Evolutionary conservation across 257 asterid species (phyloP).

Genomic region (Euphrasia confusa): DNA sequence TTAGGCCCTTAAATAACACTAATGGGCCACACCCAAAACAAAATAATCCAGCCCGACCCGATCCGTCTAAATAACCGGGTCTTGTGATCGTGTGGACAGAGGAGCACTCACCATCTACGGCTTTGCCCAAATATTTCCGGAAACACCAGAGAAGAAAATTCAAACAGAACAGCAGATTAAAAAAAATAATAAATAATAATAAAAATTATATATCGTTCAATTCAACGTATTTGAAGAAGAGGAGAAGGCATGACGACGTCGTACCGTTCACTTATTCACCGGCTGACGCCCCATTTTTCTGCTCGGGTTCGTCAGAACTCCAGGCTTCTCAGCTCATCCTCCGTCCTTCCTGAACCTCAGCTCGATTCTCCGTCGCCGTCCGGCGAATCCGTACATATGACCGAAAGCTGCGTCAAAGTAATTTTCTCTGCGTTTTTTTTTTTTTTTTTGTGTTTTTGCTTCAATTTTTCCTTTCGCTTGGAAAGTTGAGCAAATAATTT

Average conservation of each 20-base stretch:
- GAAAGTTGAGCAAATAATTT: neutral
- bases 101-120: constrained; percentile 2
- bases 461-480: neutral
- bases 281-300: constrained; percentile 47
- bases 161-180: neutral
- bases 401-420: constrained; percentile 80
- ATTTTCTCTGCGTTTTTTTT: neutral
- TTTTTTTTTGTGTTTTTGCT: neutral
- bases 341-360: constrained; percentile 41
- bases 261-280: constrained; percentile 47
- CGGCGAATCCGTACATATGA: constrained; percentile 43
- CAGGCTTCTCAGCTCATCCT: constrained; percentile 52
- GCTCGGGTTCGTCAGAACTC: constrained; percentile 62
- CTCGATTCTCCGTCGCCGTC: constrained; percentile 44
- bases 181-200: neutral
- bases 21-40: constrained; percentile 1
- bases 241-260: constrained; percentile 36
- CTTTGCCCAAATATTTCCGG: constrained; percentile 20
- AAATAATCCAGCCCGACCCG: neutral
- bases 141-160: constrained; percentile 5
- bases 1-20: neutral
- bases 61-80: constrained; percentile 2
- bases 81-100: constrained; percentile 27
- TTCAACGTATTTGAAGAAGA: constrained; percentile 24
- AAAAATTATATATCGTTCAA: neutral